phyloP scores from a whole-genome alignment of 345 rosid species.

The Sapria himalayana region DNA sequence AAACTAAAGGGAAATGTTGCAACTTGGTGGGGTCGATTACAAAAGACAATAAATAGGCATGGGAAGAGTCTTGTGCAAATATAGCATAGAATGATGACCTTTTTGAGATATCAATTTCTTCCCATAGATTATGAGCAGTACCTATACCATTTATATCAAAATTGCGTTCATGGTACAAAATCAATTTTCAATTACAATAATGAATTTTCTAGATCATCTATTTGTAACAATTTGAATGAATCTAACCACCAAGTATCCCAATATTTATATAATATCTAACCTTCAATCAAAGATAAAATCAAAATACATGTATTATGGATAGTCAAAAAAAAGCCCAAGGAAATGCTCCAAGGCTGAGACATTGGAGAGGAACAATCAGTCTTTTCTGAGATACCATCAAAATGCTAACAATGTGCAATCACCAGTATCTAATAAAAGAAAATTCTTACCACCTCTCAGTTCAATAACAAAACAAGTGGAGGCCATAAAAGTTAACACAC shows the following conservation, averaged over 20 bases:
- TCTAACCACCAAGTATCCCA: neutral
- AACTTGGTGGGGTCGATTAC: neutral
- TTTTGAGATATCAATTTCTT: neutral
- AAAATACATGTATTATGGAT: neutral
- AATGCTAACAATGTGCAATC: neutral
- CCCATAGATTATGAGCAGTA: constrained; percentile 3
- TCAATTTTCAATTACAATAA: neutral
- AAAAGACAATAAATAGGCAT: neutral
- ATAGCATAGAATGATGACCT: neutral
- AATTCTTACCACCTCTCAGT: too few species aligned
- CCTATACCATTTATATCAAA: neutral
- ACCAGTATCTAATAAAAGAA: neutral
- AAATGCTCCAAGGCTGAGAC: neutral
- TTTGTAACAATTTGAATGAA: rapidly evolving
- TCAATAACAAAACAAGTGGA: too few species aligned
- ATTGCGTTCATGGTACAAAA: neutral
- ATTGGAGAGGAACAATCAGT: neutral
- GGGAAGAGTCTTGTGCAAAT: neutral
- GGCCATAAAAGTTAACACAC: too few species aligned
- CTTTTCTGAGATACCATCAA: neutral
- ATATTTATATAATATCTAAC: neutral
- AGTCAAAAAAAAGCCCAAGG: neutral
- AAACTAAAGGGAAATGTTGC: neutral
- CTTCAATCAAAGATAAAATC: neutral
- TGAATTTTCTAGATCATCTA: neutral